Evolutionary conservation across 805 yeast genomes (phyloP).

Genomic region (Ascoidea asiatica): DNA sequence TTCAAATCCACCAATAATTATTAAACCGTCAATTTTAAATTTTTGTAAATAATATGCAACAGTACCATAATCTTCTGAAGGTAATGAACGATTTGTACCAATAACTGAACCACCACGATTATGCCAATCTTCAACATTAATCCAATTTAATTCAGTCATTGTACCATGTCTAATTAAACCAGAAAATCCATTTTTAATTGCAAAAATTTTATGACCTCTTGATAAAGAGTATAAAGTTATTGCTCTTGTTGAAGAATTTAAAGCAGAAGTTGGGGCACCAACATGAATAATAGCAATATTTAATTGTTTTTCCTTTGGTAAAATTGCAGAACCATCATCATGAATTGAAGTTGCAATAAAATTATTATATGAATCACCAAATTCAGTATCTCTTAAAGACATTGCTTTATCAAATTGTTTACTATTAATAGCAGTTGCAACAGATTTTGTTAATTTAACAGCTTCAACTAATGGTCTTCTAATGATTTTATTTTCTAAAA

Average conservation of each 20-base stretch:
- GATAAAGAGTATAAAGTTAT: slow-evolving; percentile 66
- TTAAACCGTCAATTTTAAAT: slow-evolving; percentile 53
- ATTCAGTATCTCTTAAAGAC: slow-evolving; percentile 56
- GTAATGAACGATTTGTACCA: slow-evolving; percentile 67
- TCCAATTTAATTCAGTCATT: slow-evolving; percentile 48
- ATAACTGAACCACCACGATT: slow-evolving; percentile 68
- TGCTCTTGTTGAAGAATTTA: slow-evolving; percentile 67
- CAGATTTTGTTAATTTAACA: slow-evolving; percentile 55
- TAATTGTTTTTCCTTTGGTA: slow-evolving; percentile 39
- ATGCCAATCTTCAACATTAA: slow-evolving; percentile 62
- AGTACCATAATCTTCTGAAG: slow-evolving; percentile 54
- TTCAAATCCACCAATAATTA: slow-evolving; percentile 74
- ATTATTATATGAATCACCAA: slow-evolving; percentile 48
- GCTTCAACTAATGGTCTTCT: slow-evolving; percentile 62
- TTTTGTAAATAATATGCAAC: slow-evolving; percentile 64
- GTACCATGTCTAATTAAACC: slow-evolving; percentile 56
- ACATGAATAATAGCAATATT: slow-evolving; percentile 61
- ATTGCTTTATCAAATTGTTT: slow-evolving; percentile 63
- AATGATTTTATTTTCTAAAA: slow-evolving; percentile 57
- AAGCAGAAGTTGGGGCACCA: slow-evolving; percentile 73
- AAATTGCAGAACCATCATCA: slow-evolving; percentile 46
- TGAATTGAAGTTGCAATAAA: slow-evolving; percentile 57
- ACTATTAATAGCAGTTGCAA: slow-evolving; percentile 51
- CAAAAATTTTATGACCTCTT: slow-evolving; percentile 59
- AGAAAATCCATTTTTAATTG: slow-evolving; percentile 61